Percentiles rank a stretch among this genome's conserved stretches.
Evolutionary conservation across 2,329 filamentous ascomycete genomes (phyloP).

Genomic region (Penicillium freii): DNA sequence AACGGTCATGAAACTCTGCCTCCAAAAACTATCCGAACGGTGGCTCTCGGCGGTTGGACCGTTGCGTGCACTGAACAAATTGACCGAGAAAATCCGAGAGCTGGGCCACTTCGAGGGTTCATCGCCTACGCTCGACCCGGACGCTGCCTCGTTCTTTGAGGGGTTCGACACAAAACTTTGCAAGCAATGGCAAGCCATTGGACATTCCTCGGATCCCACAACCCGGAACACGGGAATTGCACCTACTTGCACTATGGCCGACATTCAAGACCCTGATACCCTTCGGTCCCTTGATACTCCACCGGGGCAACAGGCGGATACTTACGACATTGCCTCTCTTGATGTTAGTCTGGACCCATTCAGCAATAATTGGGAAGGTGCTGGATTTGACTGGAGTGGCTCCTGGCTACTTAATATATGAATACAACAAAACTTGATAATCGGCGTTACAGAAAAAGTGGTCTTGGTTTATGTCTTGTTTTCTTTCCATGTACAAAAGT

Average conservation of each 20-base stretch:
- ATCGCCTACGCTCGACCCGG: slow-evolving; percentile 17
- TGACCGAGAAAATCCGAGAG: slow-evolving; percentile 26
- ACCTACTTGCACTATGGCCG: slow-evolving; percentile 21
- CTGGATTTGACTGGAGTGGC: slow-evolving; percentile 29
- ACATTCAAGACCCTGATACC: slow-evolving; percentile 17
- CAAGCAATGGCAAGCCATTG: slow-evolving; percentile 25
- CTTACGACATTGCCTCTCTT: slow-evolving; percentile 15
- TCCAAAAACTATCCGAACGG: slow-evolving; percentile 29
- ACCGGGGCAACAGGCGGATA: slow-evolving; percentile 10
- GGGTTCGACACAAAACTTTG: slow-evolving; percentile 23
- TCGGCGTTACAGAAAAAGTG: not conserved
- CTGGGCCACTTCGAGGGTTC: slow-evolving; percentile 18
- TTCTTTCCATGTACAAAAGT: not conserved
- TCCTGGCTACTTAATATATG: slow-evolving; percentile 27
- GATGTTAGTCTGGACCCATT: slow-evolving; percentile 21
- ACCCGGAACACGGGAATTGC: not conserved
- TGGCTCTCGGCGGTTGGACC: slow-evolving; percentile 29
- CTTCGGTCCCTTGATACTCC: slow-evolving; percentile 12
- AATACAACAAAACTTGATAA: not conserved
- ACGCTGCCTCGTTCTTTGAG: slow-evolving; percentile 24
- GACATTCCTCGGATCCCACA: slow-evolving; percentile 13
- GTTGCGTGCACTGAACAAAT: slow-evolving; percentile 23
- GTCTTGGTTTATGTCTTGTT: not conserved
- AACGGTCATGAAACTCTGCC: slow-evolving; percentile 26
- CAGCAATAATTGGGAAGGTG: slow-evolving; percentile 25